Evolutionary conservation across 768 basidiomycete genomes (phyloP), one percentile per base, ranked within the genome.

Genomic region (Auricularia heimuer): DNA sequence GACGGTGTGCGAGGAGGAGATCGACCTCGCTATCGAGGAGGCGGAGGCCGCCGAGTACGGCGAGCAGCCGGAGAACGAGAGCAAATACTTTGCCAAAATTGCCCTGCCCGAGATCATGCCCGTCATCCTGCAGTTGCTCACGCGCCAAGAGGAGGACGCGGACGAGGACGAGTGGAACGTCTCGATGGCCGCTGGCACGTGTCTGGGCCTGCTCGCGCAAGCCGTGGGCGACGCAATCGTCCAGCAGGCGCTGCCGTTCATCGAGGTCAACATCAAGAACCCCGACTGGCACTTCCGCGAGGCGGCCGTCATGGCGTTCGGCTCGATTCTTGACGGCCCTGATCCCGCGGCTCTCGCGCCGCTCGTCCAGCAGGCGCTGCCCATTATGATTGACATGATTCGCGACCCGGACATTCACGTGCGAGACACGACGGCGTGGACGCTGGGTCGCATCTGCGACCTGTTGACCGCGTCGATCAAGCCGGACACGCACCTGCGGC

Each of bases 121-220:
- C 7, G 94, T 98, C 7, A 83, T 99, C 8, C 81, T 99, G 29
- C 81, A 85, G 47, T 84, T 98, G 24, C 83, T 98, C 66, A 93
- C 90, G 2, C 89, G 85, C 68, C 97, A 99, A 75, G 92, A 95
- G 70, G 97, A 98, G 73, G 94, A 98, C 69, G 94, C 93, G 1
- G 94, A 96, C 54, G 96, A 98, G 68, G 97, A 98, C 69, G 97
- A 99, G 74, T 99, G 97, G 97, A 96, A 96, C 71, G 86, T 96
- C 51, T 88, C 94, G 16, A 98, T 98, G 96, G 93, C 96, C 21
- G 95, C 93, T 10, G 93, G 89, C 24, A 95, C 92, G 2, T 97
- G 94, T 75, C 81, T 99, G 63, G 80, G 85, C 24, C 87, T 94
- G 63, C 85, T 98, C 67, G 93, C 97, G 0, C 87, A 89, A 65